Conservation (phyloP, 75 land plant genomes). For the Chamaecyparis obtusa region DNA sequence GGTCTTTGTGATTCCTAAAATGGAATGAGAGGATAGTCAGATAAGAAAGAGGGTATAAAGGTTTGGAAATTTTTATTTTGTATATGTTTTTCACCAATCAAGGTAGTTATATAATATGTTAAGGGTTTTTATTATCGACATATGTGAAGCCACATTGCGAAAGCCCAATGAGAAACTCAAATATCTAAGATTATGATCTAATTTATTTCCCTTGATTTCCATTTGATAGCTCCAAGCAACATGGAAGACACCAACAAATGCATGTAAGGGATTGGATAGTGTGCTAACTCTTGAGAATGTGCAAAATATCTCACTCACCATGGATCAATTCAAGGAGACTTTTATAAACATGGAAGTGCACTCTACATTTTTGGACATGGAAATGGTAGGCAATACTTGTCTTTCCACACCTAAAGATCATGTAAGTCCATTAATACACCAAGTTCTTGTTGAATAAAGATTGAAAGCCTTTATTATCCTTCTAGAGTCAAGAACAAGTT, state of each 20-base stretch:
- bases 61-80: no score
- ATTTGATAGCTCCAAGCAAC: slow-evolving; percentile 81
- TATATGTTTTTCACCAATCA: no score
- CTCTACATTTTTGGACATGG: slow-evolving; percentile 35
- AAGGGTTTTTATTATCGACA: no score
- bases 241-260: slow-evolving; percentile 57
- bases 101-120: no score
- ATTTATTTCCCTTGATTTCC: slow-evolving; percentile 83
- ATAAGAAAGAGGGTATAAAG: no score
- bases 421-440: slow-evolving; percentile 31
- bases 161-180: slow-evolving; percentile 91
- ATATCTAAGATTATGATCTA: slow-evolving; percentile 82
- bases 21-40: no score
- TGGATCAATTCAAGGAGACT: slow-evolving; percentile 39
- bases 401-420: slow-evolving; percentile 32
- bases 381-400: slow-evolving; percentile 41
- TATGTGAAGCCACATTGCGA: no score
- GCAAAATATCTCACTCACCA: slow-evolving; percentile 55
- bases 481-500: slow-evolving; percentile 28
- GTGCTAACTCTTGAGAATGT: slow-evolving; percentile 60
- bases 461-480: slow-evolving; percentile 43
- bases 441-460: slow-evolving; percentile 44
- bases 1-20: no score
- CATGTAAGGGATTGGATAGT: slow-evolving; percentile 72
- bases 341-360: slow-evolving; percentile 51